Evolutionary conservation across 176 grass and related monocot species (phyloP).

Genomic region (Musa acuminata): DNA sequence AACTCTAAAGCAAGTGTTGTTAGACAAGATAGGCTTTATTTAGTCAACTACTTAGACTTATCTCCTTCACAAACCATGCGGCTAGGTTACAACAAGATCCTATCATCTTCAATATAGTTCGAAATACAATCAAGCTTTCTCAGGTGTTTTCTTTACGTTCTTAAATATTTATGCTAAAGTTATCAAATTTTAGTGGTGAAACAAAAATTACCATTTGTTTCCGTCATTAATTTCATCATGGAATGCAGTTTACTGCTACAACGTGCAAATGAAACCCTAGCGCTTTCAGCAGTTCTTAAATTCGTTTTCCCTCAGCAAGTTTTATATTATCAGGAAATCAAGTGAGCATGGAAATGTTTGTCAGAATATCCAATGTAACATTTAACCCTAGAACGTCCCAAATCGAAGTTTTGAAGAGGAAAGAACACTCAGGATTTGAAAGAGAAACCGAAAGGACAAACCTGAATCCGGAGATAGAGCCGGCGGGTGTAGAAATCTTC

Average conservation of each 20-base stretch:
- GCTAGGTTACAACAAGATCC: too few relatives aligned
- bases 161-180: neutral
- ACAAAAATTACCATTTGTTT: neutral
- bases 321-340: neutral
- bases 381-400: too few relatives aligned
- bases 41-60: too few relatives aligned
- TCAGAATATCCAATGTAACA: too few relatives aligned
- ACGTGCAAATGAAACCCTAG: too few relatives aligned
- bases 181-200: neutral
- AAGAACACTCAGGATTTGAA: neutral
- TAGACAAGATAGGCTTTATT: too few relatives aligned
- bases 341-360: neutral
- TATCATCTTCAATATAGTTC: too few relatives aligned
- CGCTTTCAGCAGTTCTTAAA: too few relatives aligned
- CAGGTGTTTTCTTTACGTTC: too few relatives aligned
- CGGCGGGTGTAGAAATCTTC: constrained; percentile 87
- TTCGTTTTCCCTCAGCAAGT: neutral
- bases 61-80: too few relatives aligned
- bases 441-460: constrained; percentile 1
- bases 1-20: constrained; percentile 5
- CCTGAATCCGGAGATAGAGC: constrained; percentile 66
- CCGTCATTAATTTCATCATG: too few relatives aligned
- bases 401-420: neutral
- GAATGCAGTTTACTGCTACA: neutral
- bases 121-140: neutral